These are phyloP conservation scores for Pilatotrama ljubarskyi DNA, from an alignment of 768 basidiomycete genomes.

Conservation along the genomic window DNA sequence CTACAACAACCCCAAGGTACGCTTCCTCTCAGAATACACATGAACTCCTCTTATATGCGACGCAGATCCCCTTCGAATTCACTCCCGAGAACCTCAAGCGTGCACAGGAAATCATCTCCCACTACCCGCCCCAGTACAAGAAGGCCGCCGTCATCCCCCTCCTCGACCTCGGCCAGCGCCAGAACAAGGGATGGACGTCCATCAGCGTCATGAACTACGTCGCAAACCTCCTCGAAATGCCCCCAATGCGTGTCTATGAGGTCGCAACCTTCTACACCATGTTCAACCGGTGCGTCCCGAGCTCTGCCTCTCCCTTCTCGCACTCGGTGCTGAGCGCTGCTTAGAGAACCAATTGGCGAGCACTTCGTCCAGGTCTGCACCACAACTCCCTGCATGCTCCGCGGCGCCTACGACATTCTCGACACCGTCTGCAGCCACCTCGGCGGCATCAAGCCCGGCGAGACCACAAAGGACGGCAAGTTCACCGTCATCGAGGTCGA, in stretches of 20 bases:
- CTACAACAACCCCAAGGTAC: constrained; percentile 92
- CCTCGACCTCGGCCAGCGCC: constrained; percentile 93
- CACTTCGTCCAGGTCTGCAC: constrained; percentile 99
- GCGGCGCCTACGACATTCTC: constrained; percentile 88
- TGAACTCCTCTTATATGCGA: background rate
- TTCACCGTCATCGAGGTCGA: constrained; percentile 98
- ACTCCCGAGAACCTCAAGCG: constrained; percentile 77
- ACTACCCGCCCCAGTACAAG: constrained; percentile 97
- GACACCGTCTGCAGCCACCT: constrained; percentile 82
- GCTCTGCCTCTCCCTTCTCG: background rate
- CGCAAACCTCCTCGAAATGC: constrained; percentile 89
- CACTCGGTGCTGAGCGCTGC: background rate
- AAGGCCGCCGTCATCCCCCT: constrained; percentile 98
- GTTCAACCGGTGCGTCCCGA: constrained; percentile 84
- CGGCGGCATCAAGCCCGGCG: constrained; percentile 80
- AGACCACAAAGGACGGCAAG: constrained; percentile 94
- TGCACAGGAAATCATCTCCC: constrained; percentile 86
- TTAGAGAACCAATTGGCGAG: constrained; percentile 88
- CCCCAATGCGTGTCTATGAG: constrained; percentile 98
- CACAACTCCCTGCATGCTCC: constrained; percentile 96
- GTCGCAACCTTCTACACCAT: constrained; percentile 99
- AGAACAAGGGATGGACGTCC: constrained; percentile 98
- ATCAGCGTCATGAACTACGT: constrained; percentile 99
- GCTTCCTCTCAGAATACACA: constrained; percentile 4
- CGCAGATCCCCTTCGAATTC: constrained; percentile 89